Evolutionary conservation across 208 protist species (phyloP).

Genomic region (Phytomonas sp.): DNA sequence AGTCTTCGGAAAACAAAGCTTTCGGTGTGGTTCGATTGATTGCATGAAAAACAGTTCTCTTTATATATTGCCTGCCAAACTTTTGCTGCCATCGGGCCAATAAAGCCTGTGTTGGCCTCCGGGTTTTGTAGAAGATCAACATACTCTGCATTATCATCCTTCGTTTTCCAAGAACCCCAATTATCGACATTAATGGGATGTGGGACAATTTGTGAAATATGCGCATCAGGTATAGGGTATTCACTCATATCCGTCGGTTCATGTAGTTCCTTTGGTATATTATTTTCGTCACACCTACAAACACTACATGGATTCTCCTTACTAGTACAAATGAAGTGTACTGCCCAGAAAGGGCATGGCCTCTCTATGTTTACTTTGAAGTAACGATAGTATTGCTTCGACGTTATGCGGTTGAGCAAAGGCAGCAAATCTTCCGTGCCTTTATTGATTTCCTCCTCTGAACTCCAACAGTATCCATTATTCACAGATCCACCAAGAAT

Average conservation of each 20-base stretch:
- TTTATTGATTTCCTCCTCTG: conserved; percentile 31
- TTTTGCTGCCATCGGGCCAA: conserved; percentile 50
- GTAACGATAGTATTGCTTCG: conserved; percentile 77
- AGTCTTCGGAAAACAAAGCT: conserved; percentile 48
- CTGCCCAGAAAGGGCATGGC: conserved; percentile 81
- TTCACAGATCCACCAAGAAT: conserved; percentile 11
- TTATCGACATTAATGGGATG: conserved; percentile 38
- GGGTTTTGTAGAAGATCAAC: conserved; percentile 81
- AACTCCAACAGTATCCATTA: conserved; percentile 57
- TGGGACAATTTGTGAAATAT: conserved; percentile 17
- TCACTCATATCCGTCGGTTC: conserved; percentile 70
- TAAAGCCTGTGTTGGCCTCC: conserved; percentile 82
- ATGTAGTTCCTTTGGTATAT: conserved; percentile 56
- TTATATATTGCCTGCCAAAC: conserved; percentile 84
- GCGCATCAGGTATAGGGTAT: conserved; percentile 25
- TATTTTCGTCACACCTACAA: conserved; percentile 70
- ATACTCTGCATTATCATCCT: conserved; percentile 46
- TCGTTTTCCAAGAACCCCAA: conserved; percentile 36
- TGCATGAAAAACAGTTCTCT: conserved; percentile 61
- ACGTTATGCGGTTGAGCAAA: conserved; percentile 67
- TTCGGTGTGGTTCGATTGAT: conserved; percentile 41
- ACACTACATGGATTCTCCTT: conserved; percentile 71
- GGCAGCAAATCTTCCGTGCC: conserved; percentile 30
- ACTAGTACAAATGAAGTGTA: conserved; percentile 63
- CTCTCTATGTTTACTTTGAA: conserved; percentile 84